Percentiles rank a stretch among this genome's conserved stretches.
Evolutionary conservation across 352 stramenopile genomes (phyloP).

Genomic region (Phytophthora pluvialis): DNA sequence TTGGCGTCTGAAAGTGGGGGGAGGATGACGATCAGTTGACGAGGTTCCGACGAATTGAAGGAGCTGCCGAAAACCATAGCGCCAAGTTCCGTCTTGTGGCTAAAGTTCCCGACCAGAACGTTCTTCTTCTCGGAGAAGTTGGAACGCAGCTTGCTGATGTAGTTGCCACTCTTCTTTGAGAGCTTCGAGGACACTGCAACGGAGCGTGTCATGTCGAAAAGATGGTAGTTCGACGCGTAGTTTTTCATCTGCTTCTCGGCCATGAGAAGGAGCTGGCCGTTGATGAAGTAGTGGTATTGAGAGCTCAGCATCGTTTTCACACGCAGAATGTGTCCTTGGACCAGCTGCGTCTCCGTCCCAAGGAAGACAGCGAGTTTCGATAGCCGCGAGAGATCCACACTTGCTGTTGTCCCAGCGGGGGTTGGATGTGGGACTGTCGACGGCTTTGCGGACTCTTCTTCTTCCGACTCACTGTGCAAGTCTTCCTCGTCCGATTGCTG

Average conservation of each 20-base stretch:
- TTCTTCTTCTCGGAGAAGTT: constrained; percentile 82
- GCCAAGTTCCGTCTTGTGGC: constrained; percentile 75
- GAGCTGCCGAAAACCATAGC: constrained; percentile 69
- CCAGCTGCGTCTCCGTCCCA: constrained; percentile 57
- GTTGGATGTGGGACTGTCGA: too few relatives aligned
- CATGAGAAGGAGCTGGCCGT: constrained; percentile 64
- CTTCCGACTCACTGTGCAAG: constrained; percentile 62
- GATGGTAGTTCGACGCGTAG: constrained; percentile 84
- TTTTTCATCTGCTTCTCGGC: constrained; percentile 75
- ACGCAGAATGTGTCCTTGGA: constrained; percentile 52
- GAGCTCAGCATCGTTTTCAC: constrained; percentile 65
- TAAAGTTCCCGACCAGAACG: constrained; percentile 72
- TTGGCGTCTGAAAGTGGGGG: constrained; percentile 55
- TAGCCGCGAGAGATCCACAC: constrained; percentile 59
- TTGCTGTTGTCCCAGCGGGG: too few relatives aligned
- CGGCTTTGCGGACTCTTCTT: constrained; percentile 40
- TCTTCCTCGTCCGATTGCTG: constrained; percentile 45
- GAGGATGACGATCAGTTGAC: constrained; percentile 51
- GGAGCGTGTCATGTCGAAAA: constrained; percentile 88
- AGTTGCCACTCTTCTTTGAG: constrained; percentile 91
- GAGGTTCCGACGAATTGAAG: constrained; percentile 57
- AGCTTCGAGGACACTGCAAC: constrained; percentile 51
- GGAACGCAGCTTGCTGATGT: constrained; percentile 85
- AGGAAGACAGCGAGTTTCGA: constrained; percentile 84
- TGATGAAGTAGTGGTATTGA: constrained; percentile 73